These are phyloP conservation scores for Cairneyella variabilis DNA, from an alignment of 495 filamentous ascomycete genomes.

Conservation along the genomic window DNA sequence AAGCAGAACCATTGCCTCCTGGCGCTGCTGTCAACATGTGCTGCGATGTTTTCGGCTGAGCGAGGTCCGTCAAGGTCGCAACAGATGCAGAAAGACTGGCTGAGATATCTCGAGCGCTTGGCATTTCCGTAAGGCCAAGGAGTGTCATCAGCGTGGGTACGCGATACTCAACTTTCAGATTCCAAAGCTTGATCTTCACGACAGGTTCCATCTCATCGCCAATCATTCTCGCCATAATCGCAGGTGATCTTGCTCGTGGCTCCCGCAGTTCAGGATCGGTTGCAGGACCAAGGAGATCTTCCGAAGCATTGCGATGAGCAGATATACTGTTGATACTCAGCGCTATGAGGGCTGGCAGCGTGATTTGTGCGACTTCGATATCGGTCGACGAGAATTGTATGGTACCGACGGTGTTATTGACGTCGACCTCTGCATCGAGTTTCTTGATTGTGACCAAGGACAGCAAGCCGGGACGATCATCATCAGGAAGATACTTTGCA, in stretches of 20 bases:
- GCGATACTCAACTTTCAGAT: constrained; percentile 78
- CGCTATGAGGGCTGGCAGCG: constrained; percentile 75
- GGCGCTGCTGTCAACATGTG: background rate
- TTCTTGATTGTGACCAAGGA: constrained; percentile 65
- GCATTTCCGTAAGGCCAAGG: constrained; percentile 61
- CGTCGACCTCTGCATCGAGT: constrained; percentile 51
- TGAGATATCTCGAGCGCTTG: constrained; percentile 69
- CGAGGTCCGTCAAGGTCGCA: constrained; percentile 64
- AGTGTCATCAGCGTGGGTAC: constrained; percentile 77
- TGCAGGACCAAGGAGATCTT: constrained; percentile 63
- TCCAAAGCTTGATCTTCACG: constrained; percentile 79
- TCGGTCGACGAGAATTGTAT: constrained; percentile 53
- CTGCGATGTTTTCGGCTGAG: constrained; percentile 10
- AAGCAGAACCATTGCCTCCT: background rate
- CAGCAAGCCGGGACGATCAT: constrained; percentile 87
- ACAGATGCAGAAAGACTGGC: constrained; percentile 76
- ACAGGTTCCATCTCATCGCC: constrained; percentile 92
- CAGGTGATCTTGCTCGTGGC: constrained; percentile 40
- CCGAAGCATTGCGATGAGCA: constrained; percentile 58
- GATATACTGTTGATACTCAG: constrained; percentile 59
- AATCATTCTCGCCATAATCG: constrained; percentile 79
- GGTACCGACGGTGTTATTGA: constrained; percentile 62
- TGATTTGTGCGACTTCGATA: constrained; percentile 77
- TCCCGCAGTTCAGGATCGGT: constrained; percentile 32
- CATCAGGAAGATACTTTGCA: constrained; percentile 91